Evolutionary conservation across 306 rosid genomes (phyloP), one percentile per base, ranked within the genome.

Genomic region (Comarum palustre): DNA sequence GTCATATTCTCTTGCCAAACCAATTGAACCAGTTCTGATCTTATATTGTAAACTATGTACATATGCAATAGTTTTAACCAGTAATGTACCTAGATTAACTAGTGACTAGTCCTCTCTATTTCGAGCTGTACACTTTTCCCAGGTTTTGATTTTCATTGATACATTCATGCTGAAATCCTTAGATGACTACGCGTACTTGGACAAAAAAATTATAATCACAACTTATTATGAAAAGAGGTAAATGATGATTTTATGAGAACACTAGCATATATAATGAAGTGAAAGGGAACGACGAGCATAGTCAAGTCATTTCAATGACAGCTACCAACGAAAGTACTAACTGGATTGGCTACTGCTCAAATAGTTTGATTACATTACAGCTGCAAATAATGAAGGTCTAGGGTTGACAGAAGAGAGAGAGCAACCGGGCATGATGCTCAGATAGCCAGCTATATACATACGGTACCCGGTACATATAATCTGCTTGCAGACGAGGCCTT

Each of bases 361-460:
- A 13, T 76, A 34, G 22, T 45, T 15, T 25, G 22, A 75, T 66
- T 6, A 73, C 66, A 27, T 29, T 36, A 39, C 20, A 52, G 34
- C 19, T 17, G 43, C 66, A 66, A 66, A 66, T 15, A 73, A 14
- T 57, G 48, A 9, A 73, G 43, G 51, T 19, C 47, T 63, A 71
- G 73, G 72, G 60, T 75, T 90, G 96, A 90, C 89, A 90, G 91
- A 90, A 87, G 96, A 87, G 79, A 90, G 88, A 84, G 93, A 87
- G 93, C 93, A 79, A 58, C 63, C 14, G 19, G 8, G 38, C 63
- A 58, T 1, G n/a, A 58, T 58, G 63, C 16, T 54, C 27, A 55
- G 61, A 59, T 51, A n/a, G 43, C 15, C 8, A 25, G 64, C 38
- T 58, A 58, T 0, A 27, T 12, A 54, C 46, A 72, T 51, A 5